A percentile compares a stretch with the other conserved stretches of the same genome.
phyloP scores from a whole-genome alignment of 2,329 filamentous ascomycete species.

The Alternaria consortialis region DNA sequence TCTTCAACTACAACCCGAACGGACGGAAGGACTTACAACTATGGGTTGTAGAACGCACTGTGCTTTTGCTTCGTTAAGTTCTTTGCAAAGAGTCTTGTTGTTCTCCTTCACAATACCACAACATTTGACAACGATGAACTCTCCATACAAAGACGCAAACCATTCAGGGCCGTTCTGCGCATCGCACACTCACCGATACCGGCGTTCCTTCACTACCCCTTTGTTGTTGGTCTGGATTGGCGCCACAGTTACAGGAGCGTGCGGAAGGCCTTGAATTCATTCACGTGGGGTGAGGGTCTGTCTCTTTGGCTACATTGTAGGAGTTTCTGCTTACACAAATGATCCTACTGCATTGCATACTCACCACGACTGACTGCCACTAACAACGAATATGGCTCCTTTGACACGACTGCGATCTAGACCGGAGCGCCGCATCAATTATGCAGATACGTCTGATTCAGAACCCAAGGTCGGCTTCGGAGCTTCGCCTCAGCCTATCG shows the following conservation, averaged over 20 bases:
- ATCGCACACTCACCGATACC: background rate
- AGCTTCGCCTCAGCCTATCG: background rate
- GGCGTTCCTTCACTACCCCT: background rate
- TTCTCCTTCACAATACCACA: no score
- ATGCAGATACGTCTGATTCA: conserved; percentile 1
- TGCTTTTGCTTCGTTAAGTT: no score
- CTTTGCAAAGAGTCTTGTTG: no score
- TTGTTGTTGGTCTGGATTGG: background rate
- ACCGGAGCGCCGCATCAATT: conserved; percentile 14
- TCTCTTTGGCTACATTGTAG: background rate
- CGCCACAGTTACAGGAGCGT: background rate
- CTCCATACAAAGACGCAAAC: no score
- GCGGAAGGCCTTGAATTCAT: background rate
- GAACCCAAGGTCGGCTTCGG: background rate
- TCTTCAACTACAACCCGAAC: no score
- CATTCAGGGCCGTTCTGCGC: no score
- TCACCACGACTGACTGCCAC: background rate
- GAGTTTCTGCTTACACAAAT: background rate
- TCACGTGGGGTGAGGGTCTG: background rate
- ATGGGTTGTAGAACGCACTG: no score
- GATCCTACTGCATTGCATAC: background rate
- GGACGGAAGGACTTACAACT: no score
- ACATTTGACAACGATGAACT: no score
- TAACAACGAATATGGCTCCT: conserved; percentile 21
- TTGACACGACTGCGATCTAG: conserved; percentile 15